Evolutionary conservation across 2,329 filamentous ascomycete species (phyloP), one percentile per base, ranked within the genome.

Genomic region (Arthrobotrys musiformis): DNA sequence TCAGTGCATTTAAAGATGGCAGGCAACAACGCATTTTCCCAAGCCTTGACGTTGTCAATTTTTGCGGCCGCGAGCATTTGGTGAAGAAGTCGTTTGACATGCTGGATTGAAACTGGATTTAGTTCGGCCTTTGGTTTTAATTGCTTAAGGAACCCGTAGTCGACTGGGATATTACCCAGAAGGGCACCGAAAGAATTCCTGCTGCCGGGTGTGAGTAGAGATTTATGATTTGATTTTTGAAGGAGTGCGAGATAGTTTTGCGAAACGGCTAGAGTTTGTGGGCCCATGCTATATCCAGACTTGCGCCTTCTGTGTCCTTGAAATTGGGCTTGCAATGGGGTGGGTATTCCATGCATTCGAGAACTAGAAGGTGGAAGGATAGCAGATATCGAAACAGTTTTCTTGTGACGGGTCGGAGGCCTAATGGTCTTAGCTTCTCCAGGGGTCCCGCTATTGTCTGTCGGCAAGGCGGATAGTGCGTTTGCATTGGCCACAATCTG

Each of bases 1-100:
- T 97, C 93, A 0, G 94, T 96, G 79, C 94, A 95, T 80, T 92
- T 92, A 22, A 97, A 86, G 19, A 99, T 87, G 63, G 99, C 96
- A 0, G 95, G 95, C 61, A 97, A 88, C 11, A 99, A 86, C 0
- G 94, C 93, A 79, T 90, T 94, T 82, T 97, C 92, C 95, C 95
- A 99, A 28, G 91, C 91, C 1, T 88, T 85, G 0, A 89, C 86
- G 80, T 92, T 91, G 11, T 91, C 88, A 24, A 99, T 89, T 2
- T 88, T 86, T 1, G 89, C 88, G 82, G 97, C 94, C 76, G 90
- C 87, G 0, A 99, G 84, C 37, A 98, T 87, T 83, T 99, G 95
- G 44, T 89, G 89, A 15, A 99, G 86, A 2, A 99, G 87, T 81
- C 90, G 92, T 79, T 91, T 91, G 19, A 98, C 93, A 85, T 99